Conservation (phyloP, 345 rosid genomes). For the Eucalyptus guilfoylei region DNA sequence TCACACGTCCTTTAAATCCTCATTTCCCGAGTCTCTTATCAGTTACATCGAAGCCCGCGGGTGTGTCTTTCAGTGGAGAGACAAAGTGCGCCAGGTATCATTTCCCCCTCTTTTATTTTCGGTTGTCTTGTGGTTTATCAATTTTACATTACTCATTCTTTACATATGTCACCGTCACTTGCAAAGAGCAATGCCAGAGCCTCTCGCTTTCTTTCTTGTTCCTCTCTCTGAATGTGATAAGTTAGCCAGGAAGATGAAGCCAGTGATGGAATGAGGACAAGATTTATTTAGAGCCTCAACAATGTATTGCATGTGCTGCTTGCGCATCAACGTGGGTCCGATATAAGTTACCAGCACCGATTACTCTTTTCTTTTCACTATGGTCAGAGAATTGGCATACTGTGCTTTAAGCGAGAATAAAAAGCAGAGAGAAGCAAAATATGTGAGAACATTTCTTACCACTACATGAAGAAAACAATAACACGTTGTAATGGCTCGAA, state of each 20-base stretch:
- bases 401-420: not conserved
- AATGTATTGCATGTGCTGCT: not conserved
- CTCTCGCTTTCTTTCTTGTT: not conserved
- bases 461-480: not conserved
- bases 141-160: not conserved
- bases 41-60: constrained; percentile 50
- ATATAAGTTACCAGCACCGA: not conserved
- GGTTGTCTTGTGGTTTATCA: not conserved
- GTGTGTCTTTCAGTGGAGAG: constrained; percentile 57
- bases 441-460: not conserved
- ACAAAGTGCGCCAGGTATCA: constrained; percentile 39
- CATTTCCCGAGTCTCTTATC: constrained; percentile 22
- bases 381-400: not conserved
- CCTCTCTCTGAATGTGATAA: not conserved
- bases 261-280: not conserved
- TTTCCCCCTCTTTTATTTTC: not conserved
- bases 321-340: not conserved
- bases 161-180: not conserved
- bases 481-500: not conserved
- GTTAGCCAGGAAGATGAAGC: not conserved
- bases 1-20: constrained; percentile 28
- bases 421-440: not conserved
- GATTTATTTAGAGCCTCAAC: not conserved
- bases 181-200: not conserved
- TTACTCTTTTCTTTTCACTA: not conserved